These are phyloP conservation scores for Aspergillus affinis DNA, from an alignment of 495 filamentous ascomycete species.

Conservation along the genomic window DNA sequence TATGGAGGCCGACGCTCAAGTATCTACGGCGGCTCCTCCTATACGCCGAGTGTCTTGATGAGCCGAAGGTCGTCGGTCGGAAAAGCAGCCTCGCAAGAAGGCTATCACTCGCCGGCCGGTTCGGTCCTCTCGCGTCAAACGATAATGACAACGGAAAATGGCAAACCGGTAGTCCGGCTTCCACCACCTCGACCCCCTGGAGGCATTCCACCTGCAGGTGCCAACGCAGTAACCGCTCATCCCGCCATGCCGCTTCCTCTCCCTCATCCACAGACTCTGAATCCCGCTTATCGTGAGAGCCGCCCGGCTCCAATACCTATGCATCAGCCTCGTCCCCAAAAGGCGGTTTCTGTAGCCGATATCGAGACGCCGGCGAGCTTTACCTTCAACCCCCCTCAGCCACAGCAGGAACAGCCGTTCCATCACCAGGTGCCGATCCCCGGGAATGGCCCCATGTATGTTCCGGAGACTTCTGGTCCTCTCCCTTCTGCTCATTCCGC, in stretches of 20 bases:
- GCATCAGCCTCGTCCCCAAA: conserved; percentile 95
- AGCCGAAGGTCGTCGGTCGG: conserved; percentile 90
- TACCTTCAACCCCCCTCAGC: conserved; percentile 68
- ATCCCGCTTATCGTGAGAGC: conserved; percentile 76
- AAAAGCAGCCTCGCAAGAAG: conserved; percentile 69
- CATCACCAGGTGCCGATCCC: conserved; percentile 84
- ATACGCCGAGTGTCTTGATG: conserved; percentile 87
- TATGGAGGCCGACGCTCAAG: conserved; percentile 72
- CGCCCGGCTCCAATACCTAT: conserved; percentile 75
- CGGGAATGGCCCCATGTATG: conserved; percentile 55
- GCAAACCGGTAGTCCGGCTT: conserved; percentile 81
- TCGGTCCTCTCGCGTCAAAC: conserved; percentile 70
- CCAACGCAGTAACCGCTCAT: conserved; percentile 9
- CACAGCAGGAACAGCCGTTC: conserved; percentile 79
- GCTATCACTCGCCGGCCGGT: conserved; percentile 71
- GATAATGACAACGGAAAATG: conserved; percentile 54
- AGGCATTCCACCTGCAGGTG: conserved; percentile 23
- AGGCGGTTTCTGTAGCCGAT: conserved; percentile 88
- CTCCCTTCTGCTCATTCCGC: conserved; percentile 75
- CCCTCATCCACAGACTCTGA: conserved; percentile 53
- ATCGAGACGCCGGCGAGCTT: conserved; percentile 83
- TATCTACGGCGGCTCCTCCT: conserved; percentile 76
- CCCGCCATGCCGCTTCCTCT: conserved; percentile 17
- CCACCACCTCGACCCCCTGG: conserved; percentile 61
- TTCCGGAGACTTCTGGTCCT: conserved; percentile 61